Percentiles rank a stretch among this genome's conserved stretches.
Conservation (phyloP, 2,329 filamentous ascomycete genomes). For the Cryphonectria parasitica region DNA sequence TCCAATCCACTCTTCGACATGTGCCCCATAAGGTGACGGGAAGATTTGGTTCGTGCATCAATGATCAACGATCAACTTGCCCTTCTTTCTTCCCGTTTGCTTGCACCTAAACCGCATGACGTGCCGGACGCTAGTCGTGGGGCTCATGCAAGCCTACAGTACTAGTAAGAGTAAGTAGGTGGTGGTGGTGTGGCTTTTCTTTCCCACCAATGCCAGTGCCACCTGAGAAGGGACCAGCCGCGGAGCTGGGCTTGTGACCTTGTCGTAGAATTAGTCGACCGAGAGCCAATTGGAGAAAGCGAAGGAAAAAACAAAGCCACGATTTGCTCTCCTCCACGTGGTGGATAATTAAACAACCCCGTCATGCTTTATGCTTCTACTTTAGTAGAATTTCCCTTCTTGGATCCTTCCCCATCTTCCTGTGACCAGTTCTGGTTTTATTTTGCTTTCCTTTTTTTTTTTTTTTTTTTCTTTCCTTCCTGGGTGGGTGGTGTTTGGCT, state of each 20-base stretch:
- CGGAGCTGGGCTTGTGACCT: neutral
- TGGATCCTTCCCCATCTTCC: neutral
- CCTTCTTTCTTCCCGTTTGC: neutral
- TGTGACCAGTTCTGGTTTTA: neutral
- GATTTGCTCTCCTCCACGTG: constrained; percentile 2
- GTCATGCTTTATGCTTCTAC: neutral
- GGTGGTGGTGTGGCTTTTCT: neutral
- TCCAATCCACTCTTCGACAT: neutral
- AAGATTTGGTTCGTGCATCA: neutral
- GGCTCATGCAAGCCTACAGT: neutral
- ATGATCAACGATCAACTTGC: neutral
- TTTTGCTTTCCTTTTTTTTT: neutral
- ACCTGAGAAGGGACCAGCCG: neutral
- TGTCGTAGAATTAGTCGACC: neutral
- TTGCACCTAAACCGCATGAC: neutral
- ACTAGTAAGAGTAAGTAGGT: neutral
- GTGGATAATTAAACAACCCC: constrained; percentile 1
- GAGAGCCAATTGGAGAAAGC: neutral
- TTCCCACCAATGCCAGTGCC: constrained; percentile 2
- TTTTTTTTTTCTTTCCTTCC: neutral
- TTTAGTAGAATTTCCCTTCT: neutral
- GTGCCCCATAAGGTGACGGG: neutral
- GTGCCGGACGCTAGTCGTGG: neutral
- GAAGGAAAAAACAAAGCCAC: neutral
- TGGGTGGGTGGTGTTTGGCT: neutral